phyloP scores from a whole-genome alignment of 1,284 basidiomycete genomes.

The Hymenochaete sp. region DNA sequence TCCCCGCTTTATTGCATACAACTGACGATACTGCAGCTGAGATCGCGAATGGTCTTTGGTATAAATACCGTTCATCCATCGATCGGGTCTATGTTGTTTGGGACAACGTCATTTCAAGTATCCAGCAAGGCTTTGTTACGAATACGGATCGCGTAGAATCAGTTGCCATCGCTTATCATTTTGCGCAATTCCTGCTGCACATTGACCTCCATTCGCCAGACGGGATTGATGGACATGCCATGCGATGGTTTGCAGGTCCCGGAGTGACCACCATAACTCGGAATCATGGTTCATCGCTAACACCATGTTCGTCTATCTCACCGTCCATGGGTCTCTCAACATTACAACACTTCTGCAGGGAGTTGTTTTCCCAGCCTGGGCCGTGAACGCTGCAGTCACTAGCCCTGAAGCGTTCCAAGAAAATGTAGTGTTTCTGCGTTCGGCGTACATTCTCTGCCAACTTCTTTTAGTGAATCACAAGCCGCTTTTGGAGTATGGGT shows the following conservation, averaged over 20 bases:
- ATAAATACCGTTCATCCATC: slow-evolving; percentile 59
- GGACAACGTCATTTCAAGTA: slow-evolving; percentile 65
- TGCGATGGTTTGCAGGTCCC: slow-evolving; percentile 58
- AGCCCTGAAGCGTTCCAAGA: slow-evolving; percentile 31
- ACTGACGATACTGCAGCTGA: slow-evolving; percentile 51
- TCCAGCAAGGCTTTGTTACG: slow-evolving; percentile 56
- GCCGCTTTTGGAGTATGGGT: slow-evolving; percentile 23
- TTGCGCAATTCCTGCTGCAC: slow-evolving; percentile 58
- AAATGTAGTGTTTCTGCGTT: slow-evolving; percentile 44
- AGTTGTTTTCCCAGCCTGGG: slow-evolving; percentile 69
- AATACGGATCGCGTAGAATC: slow-evolving; percentile 38
- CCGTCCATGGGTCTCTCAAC: slow-evolving; percentile 56
- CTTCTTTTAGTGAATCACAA: slow-evolving; percentile 43
- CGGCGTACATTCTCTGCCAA: slow-evolving; percentile 53
- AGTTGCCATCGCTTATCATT: slow-evolving; percentile 47
- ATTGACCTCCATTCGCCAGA: slow-evolving; percentile 65
- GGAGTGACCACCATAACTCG: slow-evolving; percentile 51
- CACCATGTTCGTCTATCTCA: slow-evolving; percentile 53
- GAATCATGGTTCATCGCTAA: slow-evolving; percentile 61
- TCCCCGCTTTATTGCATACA: slow-evolving; percentile 53
- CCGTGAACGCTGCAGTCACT: slow-evolving; percentile 35
- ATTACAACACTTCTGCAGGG: slow-evolving; percentile 65
- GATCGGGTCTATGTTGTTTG: slow-evolving; percentile 74
- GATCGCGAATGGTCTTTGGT: slow-evolving; percentile 69
- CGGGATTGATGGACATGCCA: slow-evolving; percentile 58